Base-by-base conservation (phyloP, 176 grass and related monocot genomes). In the Cenchrus purpureus region DNA sequence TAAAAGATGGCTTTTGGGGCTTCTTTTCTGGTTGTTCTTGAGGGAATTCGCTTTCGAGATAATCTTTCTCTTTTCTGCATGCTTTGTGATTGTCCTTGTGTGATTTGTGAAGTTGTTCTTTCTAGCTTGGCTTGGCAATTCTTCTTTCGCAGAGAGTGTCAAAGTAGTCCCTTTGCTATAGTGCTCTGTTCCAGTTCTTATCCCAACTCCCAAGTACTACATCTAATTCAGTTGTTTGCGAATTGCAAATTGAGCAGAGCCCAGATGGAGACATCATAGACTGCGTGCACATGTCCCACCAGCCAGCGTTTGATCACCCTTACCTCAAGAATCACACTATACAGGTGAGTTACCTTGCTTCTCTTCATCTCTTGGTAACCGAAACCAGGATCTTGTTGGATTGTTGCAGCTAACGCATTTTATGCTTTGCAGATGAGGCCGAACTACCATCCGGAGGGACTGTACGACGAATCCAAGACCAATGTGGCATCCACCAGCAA, bases 221-320 rank as follows among this genome's bases (percentile, higher is more conserved):
- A 22, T 64, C 83, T 89, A 48, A 86, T 49, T 44, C 67, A 48
- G 68, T 32, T 75, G 1, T 66, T 57, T 85, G 50, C 49, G 13
- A 74, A 74, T 73, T 16, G 56, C 15, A 25, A 83, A 87, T 79
- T 22, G 34, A 84, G 63, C 86, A 97, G 95, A 97, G 95, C 65
- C 94, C 97, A 50, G 97, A 99, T 65, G 95, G 95, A 52, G 95
- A 98, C 84, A 92, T 88, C 65, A 97, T 97, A 71, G 95, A 97
- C 52, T 97, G 95, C 86, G 92, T 97, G 83, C 95, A 92, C 88
- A 94, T 94, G 59, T 94, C 95, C 20, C 88, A 92, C 44, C 95
- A 97, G 71, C 95, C 95, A 51, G 95, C 95, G 7, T 97, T 97
- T 62, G 95, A 97, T 92, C 95, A 97, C 71, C 95, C 95, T 17